Conservation (phyloP, 495 filamentous ascomycete species). For the Neurospora tetraspora region DNA sequence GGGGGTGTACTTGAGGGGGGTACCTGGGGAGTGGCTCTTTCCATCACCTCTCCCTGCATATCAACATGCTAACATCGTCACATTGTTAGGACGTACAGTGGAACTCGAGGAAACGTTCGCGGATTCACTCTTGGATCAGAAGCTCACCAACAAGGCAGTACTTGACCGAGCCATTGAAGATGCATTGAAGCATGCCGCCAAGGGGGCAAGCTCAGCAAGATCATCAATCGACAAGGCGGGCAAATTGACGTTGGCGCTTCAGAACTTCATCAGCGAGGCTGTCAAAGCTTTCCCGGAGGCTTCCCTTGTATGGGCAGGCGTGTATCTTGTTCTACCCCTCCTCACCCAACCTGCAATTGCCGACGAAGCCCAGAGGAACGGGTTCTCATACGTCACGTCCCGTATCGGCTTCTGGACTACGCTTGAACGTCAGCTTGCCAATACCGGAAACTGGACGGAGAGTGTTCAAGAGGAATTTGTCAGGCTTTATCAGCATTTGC, state of each 20-base stretch:
- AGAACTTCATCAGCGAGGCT: slow-evolving; percentile 11
- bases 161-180: neutral
- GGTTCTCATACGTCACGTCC: slow-evolving; percentile 16
- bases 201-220: neutral
- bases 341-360: slow-evolving; percentile 14
- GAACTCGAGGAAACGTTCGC: rapidly evolving
- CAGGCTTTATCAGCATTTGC: neutral
- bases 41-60: rapidly evolving
- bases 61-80: neutral
- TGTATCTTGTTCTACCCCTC: slow-evolving; percentile 15
- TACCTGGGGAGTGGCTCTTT: too few relatives aligned
- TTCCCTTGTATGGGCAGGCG: slow-evolving; percentile 16
- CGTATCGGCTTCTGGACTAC: slow-evolving; percentile 14
- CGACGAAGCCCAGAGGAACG: slow-evolving; percentile 10
- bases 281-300: slow-evolving; percentile 14
- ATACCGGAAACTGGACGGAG: neutral
- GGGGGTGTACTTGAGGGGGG: too few relatives aligned
- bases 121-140: neutral
- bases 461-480: neutral
- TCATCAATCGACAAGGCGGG: slow-evolving; percentile 5
- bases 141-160: neutral
- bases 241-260: neutral
- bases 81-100: neutral
- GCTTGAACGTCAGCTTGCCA: slow-evolving; percentile 4
- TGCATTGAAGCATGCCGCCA: neutral